These are phyloP conservation scores for Skeletonema tropicum DNA, from an alignment of 108 stramenopile species.

Conservation along the genomic window DNA sequence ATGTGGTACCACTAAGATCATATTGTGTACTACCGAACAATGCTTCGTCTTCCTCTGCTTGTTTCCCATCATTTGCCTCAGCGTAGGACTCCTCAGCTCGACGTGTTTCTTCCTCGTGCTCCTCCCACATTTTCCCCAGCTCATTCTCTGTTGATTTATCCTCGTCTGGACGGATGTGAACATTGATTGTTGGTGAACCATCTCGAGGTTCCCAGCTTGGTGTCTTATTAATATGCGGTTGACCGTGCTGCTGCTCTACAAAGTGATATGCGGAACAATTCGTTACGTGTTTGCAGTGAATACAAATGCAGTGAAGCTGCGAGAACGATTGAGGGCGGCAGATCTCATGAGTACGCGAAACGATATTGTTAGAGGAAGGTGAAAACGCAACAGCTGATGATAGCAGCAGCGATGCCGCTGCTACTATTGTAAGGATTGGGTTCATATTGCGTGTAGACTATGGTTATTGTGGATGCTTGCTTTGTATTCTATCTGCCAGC, in stretches of 20 bases:
- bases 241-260: slow-evolving; percentile 86
- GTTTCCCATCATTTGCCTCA: not conserved
- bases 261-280: slow-evolving; percentile 85
- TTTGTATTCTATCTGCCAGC: too few species aligned
- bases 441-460: not conserved
- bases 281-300: slow-evolving; percentile 79
- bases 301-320: slow-evolving; percentile 67
- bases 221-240: slow-evolving; percentile 81
- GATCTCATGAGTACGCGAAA: not conserved
- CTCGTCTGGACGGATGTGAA: slow-evolving; percentile 71
- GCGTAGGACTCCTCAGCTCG: slow-evolving; percentile 38
- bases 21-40: slow-evolving; percentile 60
- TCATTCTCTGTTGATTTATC: slow-evolving; percentile 42
- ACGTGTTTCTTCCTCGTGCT: slow-evolving; percentile 55
- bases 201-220: slow-evolving; percentile 83
- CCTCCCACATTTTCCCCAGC: slow-evolving; percentile 49
- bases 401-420: not conserved
- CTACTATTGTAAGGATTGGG: not conserved
- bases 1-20: slow-evolving; percentile 65
- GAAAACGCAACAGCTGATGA: not conserved
- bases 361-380: not conserved
- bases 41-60: slow-evolving; percentile 14
- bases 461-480: too few species aligned
- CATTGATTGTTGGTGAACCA: slow-evolving; percentile 86
- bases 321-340: not conserved